Base-by-base conservation (phyloP, 2,329 filamentous ascomycete species). In the Fusarium avenaceum region DNA sequence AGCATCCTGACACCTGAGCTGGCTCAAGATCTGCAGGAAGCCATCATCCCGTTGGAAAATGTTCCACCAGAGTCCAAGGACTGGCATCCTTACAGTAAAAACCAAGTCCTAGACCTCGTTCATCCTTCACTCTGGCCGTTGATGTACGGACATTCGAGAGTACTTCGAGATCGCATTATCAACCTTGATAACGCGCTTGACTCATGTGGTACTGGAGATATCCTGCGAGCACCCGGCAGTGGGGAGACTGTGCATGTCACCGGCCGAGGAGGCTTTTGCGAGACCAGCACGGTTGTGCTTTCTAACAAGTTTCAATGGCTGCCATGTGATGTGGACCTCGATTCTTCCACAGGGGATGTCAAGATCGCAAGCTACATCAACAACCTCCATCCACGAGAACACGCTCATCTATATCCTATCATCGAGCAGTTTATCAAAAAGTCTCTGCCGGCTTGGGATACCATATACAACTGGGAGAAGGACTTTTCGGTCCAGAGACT, bases 41-140 rank as follows among this genome's bases (percentile, higher is more conserved):
- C 40, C 1, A 32, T 61, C 3, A 6, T 30, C 10, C 6, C 22
- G 1, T 20, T 62, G 3, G 49, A 56, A 6, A 4, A 62, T 0
- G 32, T 56, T 0, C n/a, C 33, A 0, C 3, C n/a, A 10, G 3
- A 20, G 1, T 13, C 9, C 6, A 43, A 44, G 4, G 60, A 65
- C 3, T 65, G 60, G 60, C 54, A 65, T 24, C 60, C 44, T n/a
- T 11, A 22, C 4, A 60, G 43, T 1, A 14, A 39, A 1, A 22
- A 42, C 14, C 32, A 65, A 15, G 39, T 55, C 3, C 17, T 54
- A 0, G 44, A 65, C 6, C 44, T 65, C 3, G 48, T 60, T 3
- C 44, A 40, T 24, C 65, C 65, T 3, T 71, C 68, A 0, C 35
- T 71, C 43, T 43, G 64, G 74, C 62, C 49, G 77, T 13, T 65